These are phyloP conservation scores for Golubevia pallescens DNA, from an alignment of 1,284 basidiomycete species.

Conservation along the genomic window DNA sequence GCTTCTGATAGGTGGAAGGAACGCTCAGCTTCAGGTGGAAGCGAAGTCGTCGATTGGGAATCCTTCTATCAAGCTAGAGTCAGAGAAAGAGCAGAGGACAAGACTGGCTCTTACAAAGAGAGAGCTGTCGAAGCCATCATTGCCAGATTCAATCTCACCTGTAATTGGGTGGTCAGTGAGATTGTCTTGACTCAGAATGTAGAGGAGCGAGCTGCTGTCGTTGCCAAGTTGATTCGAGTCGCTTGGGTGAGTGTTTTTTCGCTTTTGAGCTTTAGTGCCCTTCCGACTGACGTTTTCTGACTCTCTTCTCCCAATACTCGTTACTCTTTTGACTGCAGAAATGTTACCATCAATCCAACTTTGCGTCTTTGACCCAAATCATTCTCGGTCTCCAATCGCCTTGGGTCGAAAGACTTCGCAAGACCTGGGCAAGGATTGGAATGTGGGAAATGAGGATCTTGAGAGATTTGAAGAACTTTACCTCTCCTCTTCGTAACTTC, in stretches of 20 bases:
- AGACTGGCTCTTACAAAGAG: conserved; percentile 50
- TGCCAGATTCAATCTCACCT: conserved; percentile 85
- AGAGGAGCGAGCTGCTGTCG: conserved; percentile 73
- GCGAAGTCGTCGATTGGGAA: conserved; percentile 81
- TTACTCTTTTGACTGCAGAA: conserved; percentile 70
- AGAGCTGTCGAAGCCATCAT: conserved; percentile 70
- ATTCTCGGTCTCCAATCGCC: conserved; percentile 78
- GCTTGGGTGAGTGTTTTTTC: conserved; percentile 74
- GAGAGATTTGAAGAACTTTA: conserved; percentile 76
- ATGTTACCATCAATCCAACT: conserved; percentile 80
- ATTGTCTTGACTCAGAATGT: conserved; percentile 67
- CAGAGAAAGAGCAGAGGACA: conserved; percentile 73
- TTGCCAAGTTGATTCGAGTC: conserved; percentile 81
- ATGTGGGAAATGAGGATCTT: conserved; percentile 79
- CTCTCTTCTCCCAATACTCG: not conserved
- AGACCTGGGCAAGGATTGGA: conserved; percentile 74
- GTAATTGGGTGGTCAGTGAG: conserved; percentile 81
- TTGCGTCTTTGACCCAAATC: conserved; percentile 80
- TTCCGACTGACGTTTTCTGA: not conserved
- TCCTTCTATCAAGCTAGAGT: conserved; percentile 78
- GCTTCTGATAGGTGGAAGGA: conserved; percentile 68
- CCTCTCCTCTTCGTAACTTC: conserved; percentile 76
- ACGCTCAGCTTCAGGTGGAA: conserved; percentile 67
- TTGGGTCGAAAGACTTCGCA: conserved; percentile 76
- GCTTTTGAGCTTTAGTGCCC: no score